Evolutionary conservation across 78 protist genomes (phyloP).

Genomic region (Monocercomonoides exilis): DNA sequence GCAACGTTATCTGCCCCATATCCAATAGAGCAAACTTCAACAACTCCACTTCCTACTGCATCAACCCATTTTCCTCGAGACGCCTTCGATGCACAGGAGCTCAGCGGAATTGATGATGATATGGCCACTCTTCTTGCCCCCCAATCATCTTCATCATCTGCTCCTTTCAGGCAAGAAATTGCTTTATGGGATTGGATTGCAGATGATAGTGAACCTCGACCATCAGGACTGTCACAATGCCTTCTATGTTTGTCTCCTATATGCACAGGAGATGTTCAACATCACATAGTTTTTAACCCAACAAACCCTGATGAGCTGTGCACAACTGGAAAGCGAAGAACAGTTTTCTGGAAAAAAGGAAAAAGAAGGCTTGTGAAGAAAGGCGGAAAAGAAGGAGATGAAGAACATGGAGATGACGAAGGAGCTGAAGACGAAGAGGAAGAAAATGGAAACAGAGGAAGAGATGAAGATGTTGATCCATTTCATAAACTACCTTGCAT

Average conservation of each 20-base stretch:
- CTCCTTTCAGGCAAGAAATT: constrained; percentile 9
- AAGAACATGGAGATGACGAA: not conserved
- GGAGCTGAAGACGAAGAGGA: not conserved
- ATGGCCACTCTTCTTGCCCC: not conserved
- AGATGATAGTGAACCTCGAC: not conserved
- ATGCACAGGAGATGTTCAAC: not conserved
- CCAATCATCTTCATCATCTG: not conserved
- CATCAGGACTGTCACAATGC: not conserved
- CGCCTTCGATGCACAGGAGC: not conserved
- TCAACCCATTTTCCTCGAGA: not conserved
- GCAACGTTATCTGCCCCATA: constrained; percentile 9
- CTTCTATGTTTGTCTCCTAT: not conserved
- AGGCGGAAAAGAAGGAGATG: not conserved
- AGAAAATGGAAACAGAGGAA: not conserved
- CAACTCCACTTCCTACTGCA: not conserved
- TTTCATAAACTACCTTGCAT: not conserved
- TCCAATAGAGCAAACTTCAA: not conserved
- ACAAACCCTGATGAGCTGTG: not conserved
- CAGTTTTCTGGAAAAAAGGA: constrained; percentile 42
- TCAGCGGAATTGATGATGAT: not conserved
- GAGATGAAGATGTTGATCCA: not conserved
- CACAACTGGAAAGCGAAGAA: constrained; percentile 36
- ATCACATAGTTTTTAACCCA: not conserved
- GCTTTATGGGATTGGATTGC: constrained; percentile 2
- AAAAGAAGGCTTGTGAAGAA: too few relatives aligned